phyloP scores from a whole-genome alignment of 2,329 filamentous ascomycete genomes.

The Sporothrix phasma region DNA sequence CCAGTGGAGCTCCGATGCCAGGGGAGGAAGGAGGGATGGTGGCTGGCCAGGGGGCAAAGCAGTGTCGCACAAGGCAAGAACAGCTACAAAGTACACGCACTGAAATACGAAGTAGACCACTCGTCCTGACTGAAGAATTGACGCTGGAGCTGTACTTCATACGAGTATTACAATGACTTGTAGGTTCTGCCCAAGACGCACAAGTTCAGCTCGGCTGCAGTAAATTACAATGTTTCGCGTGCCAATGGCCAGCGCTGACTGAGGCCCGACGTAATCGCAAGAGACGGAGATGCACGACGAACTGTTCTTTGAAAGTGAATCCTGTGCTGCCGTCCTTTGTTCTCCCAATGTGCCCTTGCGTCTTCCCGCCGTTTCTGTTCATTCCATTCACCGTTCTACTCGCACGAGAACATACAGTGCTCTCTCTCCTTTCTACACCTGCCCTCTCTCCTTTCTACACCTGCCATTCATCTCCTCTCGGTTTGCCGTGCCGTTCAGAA shows the following conservation, averaged over 20 bases:
- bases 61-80: neutral
- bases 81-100: neutral
- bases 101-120: no score
- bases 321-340: neutral
- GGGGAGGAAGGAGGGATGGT: slow-evolving; percentile 2
- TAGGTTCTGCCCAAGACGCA: no score
- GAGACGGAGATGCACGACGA: no score
- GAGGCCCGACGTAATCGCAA: no score
- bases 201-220: no score
- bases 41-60: neutral
- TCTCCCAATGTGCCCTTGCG: neutral
- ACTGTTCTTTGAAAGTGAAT: no score
- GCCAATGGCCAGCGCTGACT: no score
- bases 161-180: no score
- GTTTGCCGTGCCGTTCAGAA: neutral
- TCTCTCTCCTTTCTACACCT: neutral
- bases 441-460: neutral
- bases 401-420: neutral
- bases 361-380: neutral
- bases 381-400: no score
- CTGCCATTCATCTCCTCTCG: neutral
- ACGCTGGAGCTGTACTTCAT: no score
- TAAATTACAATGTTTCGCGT: no score
- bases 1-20: slow-evolving; percentile 7
- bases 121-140: no score